Evolutionary conservation across 805 yeast genomes (phyloP), one percentile per base, ranked within the genome.

Genomic region (Lipomyces anomalus): DNA sequence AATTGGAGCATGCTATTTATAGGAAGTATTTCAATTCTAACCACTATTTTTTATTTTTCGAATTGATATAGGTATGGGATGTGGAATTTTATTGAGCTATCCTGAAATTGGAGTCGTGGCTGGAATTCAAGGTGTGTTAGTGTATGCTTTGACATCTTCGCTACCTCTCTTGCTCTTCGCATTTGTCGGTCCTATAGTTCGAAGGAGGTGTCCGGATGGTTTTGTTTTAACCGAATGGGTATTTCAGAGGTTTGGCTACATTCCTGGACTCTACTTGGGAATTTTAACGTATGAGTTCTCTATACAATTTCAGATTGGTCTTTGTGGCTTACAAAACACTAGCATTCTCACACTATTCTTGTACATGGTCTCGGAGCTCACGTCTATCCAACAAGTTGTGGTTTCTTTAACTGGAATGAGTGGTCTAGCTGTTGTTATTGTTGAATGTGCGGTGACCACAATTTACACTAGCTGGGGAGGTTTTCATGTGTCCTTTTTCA

Each of bases 181-280:
- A 0, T 74, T 75, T 43, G 66, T 84, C 47, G 96, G 96, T 0
- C 96, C 97, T 1, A 61, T 79, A 6, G 80, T 89, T 48, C 72
- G 95, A 53, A 74, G 70, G 48, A 74, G 75, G 55, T 84, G 95
- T 56, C 97, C 97, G 0, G 78, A 84, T 6, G 97, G 96, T 2
- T 89, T 89, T 62, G 88, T 89, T 22, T 68, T 89, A 56, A 87
- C 95, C 3, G 95, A 89, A 62, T 89, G 97, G 97, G 90, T 86
- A n/a, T 76, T 85, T 60, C 77, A 76, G 38, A 70, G 96, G 56
- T 89, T 74, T 61, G 97, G 96, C 1, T 61, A 71, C 4, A 65
- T 81, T 13, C 72, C 95, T 2, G 83, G 86, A 0, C 67, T 86
- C 54, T 84, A 86, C 56, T 66, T 89, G 38, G 81, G 94, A 11